A percentile compares a stretch with the other conserved stretches of the same genome.
Conservation (phyloP, 352 stramenopile species). For the Pelagophyceae sp. region DNA sequence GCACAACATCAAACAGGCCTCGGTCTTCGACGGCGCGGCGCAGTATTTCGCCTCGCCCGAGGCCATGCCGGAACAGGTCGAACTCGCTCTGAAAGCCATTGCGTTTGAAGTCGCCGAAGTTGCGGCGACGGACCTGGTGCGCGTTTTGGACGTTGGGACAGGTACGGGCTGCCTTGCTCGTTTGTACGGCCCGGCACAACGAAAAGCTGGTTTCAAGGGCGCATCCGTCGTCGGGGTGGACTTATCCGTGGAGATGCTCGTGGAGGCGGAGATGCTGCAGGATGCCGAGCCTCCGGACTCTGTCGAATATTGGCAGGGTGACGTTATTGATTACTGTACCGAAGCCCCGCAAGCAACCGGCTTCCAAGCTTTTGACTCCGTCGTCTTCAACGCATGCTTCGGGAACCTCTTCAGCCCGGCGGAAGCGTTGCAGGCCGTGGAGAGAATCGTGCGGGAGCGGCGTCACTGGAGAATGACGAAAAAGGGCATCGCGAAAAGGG, state of each 20-base stretch:
- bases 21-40: constrained; percentile 25
- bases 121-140: neutral
- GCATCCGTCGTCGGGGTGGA: constrained; percentile 15
- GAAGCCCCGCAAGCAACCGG: neutral
- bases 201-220: neutral
- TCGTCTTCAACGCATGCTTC: constrained; percentile 39
- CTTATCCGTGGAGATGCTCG: constrained; percentile 13
- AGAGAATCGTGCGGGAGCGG: neutral
- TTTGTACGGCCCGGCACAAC: neutral
- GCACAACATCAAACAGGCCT: constrained; percentile 6
- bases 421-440: constrained; percentile 13
- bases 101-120: neutral
- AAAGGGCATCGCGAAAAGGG: no score
- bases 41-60: constrained; percentile 27
- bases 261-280: no score
- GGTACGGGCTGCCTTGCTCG: constrained; percentile 19
- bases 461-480: no score
- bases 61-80: constrained; percentile 24
- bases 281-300: no score
- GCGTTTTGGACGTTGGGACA: constrained; percentile 22
- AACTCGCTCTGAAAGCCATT: neutral
- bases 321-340: constrained; percentile 5
- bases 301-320: neutral
- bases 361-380: constrained; percentile 21
- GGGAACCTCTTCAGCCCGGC: constrained; percentile 36